Conservation (phyloP, 1,284 basidiomycete genomes). For the Ustilago esculenta region DNA sequence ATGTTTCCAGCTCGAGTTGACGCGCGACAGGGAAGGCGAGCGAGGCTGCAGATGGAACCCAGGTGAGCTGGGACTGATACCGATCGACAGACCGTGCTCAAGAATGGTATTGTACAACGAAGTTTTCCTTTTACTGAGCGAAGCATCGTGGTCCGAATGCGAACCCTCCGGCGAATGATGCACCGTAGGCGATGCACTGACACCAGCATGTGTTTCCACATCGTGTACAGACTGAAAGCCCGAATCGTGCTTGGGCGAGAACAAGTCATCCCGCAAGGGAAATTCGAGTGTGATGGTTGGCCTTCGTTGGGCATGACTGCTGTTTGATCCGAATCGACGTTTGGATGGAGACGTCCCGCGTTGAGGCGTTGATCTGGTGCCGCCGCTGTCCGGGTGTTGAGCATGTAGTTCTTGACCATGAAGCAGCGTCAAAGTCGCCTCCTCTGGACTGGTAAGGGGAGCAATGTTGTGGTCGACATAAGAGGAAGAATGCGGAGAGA, state of each 20-base stretch:
- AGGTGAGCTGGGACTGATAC: constrained; percentile 62
- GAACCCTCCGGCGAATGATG: constrained; percentile 16
- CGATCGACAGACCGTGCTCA: constrained; percentile 61
- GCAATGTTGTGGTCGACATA: constrained; percentile 31
- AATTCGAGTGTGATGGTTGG: constrained; percentile 53
- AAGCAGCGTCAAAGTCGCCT: constrained; percentile 21
- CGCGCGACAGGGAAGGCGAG: constrained; percentile 21
- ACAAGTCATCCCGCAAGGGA: constrained; percentile 32
- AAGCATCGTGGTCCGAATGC: constrained; percentile 8
- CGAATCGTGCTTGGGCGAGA: constrained; percentile 22
- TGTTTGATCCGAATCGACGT: constrained; percentile 11
- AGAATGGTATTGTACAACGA: constrained; percentile 54
- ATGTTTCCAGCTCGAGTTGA: constrained; percentile 14
- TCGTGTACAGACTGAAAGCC: constrained; percentile 3
- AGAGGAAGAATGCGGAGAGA: constrained; percentile 22
- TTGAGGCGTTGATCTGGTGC: constrained; percentile 1
- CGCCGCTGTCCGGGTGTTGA: constrained; percentile 4
- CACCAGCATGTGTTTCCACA: constrained; percentile 4
- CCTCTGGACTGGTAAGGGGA: constrained; percentile 24
- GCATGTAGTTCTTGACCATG: background rate
- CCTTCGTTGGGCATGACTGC: constrained; percentile 11
- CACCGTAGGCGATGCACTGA: background rate
- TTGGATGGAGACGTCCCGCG: constrained; percentile 10
- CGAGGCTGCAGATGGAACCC: constrained; percentile 61
- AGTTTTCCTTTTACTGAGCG: constrained; percentile 2